A percentile compares a stretch with the other conserved stretches of the same genome.
Evolutionary conservation across 73 alveolate genomes (phyloP).

Genomic region (Blepharisma stoltei): DNA sequence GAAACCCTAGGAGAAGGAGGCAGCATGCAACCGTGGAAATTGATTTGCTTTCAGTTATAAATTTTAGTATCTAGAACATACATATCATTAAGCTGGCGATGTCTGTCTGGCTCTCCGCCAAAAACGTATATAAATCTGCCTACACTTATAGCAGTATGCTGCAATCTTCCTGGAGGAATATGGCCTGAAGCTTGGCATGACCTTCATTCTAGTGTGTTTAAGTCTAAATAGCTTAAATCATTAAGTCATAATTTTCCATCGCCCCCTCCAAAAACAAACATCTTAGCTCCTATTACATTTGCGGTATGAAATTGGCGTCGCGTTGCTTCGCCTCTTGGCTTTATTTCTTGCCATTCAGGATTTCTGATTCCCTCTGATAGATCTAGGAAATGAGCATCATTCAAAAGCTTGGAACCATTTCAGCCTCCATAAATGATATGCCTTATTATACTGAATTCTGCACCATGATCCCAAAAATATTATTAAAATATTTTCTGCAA

Average conservation of each 20-base stretch:
- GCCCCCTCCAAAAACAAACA: slow-evolving; percentile 85
- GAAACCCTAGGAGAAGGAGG: slow-evolving; percentile 76
- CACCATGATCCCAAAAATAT: too few relatives aligned
- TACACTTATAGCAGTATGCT: slow-evolving; percentile 62
- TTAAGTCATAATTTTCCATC: slow-evolving; percentile 80
- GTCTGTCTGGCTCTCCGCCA: slow-evolving; percentile 84
- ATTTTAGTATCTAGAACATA: slow-evolving; percentile 54
- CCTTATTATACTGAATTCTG: too few relatives aligned
- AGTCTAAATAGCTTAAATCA: slow-evolving; percentile 54
- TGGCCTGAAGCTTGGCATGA: slow-evolving; percentile 56
- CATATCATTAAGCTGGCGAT: slow-evolving; percentile 65
- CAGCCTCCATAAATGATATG: slow-evolving; percentile 84
- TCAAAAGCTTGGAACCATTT: slow-evolving; percentile 74
- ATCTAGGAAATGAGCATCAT: slow-evolving; percentile 62
- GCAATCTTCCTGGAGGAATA: slow-evolving; percentile 70
- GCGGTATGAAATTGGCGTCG: slow-evolving; percentile 77
- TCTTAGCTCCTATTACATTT: slow-evolving; percentile 54
- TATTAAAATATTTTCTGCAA: too few relatives aligned
- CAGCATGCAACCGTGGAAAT: slow-evolving; percentile 24
- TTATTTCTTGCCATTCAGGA: slow-evolving; percentile 16
- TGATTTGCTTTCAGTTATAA: slow-evolving; percentile 36
- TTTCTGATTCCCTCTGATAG: slow-evolving; percentile 33
- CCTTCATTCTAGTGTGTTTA: slow-evolving; percentile 45
- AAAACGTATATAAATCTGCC: slow-evolving; percentile 61
- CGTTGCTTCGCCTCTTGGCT: slow-evolving; percentile 58